Conservation (phyloP, 2,329 filamentous ascomycete genomes). For the Neofusicoccum laricinum region DNA sequence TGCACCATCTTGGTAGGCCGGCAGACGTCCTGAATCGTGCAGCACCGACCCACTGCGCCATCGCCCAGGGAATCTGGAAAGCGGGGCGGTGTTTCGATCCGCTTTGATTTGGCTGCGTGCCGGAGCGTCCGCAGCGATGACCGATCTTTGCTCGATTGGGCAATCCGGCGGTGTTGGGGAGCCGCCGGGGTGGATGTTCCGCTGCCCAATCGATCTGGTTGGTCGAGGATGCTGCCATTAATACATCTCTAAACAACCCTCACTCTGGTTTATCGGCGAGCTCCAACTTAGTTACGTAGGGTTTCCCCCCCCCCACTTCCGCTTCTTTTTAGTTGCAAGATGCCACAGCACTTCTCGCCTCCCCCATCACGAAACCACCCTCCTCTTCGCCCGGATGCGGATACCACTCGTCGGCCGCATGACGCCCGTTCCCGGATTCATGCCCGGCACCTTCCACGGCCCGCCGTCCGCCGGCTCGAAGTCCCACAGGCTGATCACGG, state of each 20-base stretch:
- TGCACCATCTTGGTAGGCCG: constrained; percentile 8
- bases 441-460: constrained; percentile 16
- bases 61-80: not conserved
- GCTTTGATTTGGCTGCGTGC: not conserved
- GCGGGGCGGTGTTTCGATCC: not conserved
- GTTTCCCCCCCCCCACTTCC: not conserved
- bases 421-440: constrained; percentile 17
- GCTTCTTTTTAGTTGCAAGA: not conserved
- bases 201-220: too few relatives aligned
- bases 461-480: constrained; percentile 42
- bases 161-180: not conserved
- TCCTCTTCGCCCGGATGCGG: constrained; percentile 3
- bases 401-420: constrained; percentile 8
- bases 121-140: not conserved
- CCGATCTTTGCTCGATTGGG: not conserved
- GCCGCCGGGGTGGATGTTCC: too few relatives aligned
- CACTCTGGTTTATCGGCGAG: not conserved
- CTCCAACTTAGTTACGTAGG: not conserved
- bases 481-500: constrained; percentile 56
- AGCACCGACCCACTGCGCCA: not conserved
- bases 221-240: too few relatives aligned
- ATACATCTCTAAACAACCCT: too few relatives aligned
- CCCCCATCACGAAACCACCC: not conserved
- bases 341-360: too few relatives aligned
- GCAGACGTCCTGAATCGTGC: not conserved